Evolutionary conservation across 148 eudicot species (phyloP).

Genomic region (Heliamphora exappendiculata): DNA sequence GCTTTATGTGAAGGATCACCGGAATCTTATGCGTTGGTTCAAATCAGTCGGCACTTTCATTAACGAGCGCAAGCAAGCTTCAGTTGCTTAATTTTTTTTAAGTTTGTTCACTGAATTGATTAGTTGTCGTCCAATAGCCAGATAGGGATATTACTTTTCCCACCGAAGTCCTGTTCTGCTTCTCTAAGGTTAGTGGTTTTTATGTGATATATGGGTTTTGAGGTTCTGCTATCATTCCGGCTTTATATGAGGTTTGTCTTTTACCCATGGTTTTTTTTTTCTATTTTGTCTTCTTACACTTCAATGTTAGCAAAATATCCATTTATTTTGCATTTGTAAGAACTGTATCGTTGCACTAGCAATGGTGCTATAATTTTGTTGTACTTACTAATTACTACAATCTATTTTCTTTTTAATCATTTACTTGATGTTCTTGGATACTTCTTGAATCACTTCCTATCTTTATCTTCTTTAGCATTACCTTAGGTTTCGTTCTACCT

Average conservation of each 20-base stretch:
- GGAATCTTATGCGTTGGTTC: constrained; percentile 58
- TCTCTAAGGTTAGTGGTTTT: not conserved
- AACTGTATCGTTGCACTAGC: too few species aligned
- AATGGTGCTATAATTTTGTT: too few species aligned
- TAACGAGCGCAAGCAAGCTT: constrained; percentile 18
- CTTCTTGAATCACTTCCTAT: too few species aligned
- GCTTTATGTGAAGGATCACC: constrained; percentile 73
- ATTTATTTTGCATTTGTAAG: too few species aligned
- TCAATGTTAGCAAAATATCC: not conserved
- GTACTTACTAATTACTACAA: too few species aligned
- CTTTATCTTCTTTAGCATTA: too few species aligned
- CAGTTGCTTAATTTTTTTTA: not conserved
- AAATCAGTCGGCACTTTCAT: constrained; percentile 42
- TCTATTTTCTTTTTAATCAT: too few species aligned
- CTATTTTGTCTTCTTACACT: not conserved
- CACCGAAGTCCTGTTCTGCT: not conserved
- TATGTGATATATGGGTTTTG: not conserved
- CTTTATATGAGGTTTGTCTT: not conserved
- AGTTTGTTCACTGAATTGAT: not conserved
- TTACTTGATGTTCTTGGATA: too few species aligned
- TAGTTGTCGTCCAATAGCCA: not conserved
- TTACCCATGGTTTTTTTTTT: not conserved
- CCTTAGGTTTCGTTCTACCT: too few species aligned
- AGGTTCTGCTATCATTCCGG: not conserved
- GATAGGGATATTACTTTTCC: not conserved